Evolutionary conservation across 805 yeast species (phyloP).

Genomic region (Wickerhamiella lipophila): DNA sequence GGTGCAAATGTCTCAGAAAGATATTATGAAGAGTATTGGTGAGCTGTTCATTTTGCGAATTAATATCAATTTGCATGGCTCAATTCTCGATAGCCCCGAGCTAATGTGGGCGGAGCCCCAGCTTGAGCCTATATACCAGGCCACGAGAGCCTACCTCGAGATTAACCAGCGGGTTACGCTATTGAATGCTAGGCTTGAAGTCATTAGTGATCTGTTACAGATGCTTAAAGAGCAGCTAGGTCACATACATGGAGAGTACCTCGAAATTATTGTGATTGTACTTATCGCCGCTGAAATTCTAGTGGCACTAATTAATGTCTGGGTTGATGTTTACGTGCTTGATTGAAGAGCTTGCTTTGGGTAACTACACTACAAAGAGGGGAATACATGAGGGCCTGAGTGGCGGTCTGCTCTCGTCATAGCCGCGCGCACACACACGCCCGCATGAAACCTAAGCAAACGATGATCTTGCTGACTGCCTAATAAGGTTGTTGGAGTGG

Average conservation of each 20-base stretch:
- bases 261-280: conserved; percentile 82
- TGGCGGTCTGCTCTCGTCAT: too few species aligned
- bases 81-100: conserved; percentile 88
- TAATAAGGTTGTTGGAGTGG: too few species aligned
- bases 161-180: conserved; percentile 87
- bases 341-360: not conserved
- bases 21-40: conserved; percentile 94
- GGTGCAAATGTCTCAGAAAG: conserved; percentile 85
- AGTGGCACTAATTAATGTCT: conserved; percentile 71
- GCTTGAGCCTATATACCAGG: conserved; percentile 92
- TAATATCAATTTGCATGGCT: conserved; percentile 34
- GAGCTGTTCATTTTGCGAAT: conserved; percentile 71
- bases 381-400: too few species aligned
- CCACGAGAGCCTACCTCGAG: conserved; percentile 89
- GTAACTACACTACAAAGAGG: too few species aligned
- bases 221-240: conserved; percentile 96
- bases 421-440: too few species aligned
- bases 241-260: conserved; percentile 78
- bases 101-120: conserved; percentile 99
- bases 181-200: conserved; percentile 84
- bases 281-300: conserved; percentile 85
- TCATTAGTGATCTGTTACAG: conserved; percentile 80
- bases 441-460: too few species aligned
- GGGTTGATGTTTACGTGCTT: conserved; percentile 27
- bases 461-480: too few species aligned